Percentiles rank a stretch among this genome's conserved stretches.
phyloP scores from a whole-genome alignment of 345 rosid genomes.

The Eucalyptus rudis region DNA sequence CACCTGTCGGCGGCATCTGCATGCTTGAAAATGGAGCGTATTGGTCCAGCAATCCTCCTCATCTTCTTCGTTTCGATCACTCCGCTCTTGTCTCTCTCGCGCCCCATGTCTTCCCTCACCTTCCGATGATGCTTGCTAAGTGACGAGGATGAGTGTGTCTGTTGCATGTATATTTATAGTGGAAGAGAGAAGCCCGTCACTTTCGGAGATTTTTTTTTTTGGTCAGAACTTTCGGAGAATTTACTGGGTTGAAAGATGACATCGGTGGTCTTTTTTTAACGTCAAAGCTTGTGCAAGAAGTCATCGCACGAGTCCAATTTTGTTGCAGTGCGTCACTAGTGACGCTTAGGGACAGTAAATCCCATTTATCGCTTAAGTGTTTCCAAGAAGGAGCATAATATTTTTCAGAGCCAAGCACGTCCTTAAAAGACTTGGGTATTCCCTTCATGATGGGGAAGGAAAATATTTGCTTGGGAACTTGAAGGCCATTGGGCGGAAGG shows the following conservation, averaged over 20 bases:
- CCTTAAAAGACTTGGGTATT: too few relatives aligned
- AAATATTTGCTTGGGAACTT: too few relatives aligned
- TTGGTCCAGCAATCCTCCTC: conserved; percentile 1
- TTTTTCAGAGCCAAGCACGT: too few relatives aligned
- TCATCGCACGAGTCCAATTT: neutral
- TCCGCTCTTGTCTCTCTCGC: neutral
- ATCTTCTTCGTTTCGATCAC: neutral
- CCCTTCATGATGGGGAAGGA: too few relatives aligned
- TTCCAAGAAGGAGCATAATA: neutral
- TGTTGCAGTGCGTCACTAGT: neutral
- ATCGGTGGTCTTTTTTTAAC: neutral
- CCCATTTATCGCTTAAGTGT: neutral
- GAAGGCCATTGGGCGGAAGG: too few relatives aligned
- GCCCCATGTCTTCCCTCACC: neutral
- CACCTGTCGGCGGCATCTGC: conserved; percentile 49
- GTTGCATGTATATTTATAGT: neutral
- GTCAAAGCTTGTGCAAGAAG: neutral
- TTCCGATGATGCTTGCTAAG: neutral
- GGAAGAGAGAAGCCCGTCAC: neutral
- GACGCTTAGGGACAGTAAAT: neutral
- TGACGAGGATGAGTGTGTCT: neutral
- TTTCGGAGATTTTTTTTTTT: neutral
- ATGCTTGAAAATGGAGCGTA: conserved; percentile 53
- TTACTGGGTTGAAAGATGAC: neutral
- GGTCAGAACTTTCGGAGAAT: neutral